A percentile compares a stretch with the other conserved stretches of the same genome.
Evolutionary conservation across 306 rosid species (phyloP).

Genomic region (Abrus precatorius): DNA sequence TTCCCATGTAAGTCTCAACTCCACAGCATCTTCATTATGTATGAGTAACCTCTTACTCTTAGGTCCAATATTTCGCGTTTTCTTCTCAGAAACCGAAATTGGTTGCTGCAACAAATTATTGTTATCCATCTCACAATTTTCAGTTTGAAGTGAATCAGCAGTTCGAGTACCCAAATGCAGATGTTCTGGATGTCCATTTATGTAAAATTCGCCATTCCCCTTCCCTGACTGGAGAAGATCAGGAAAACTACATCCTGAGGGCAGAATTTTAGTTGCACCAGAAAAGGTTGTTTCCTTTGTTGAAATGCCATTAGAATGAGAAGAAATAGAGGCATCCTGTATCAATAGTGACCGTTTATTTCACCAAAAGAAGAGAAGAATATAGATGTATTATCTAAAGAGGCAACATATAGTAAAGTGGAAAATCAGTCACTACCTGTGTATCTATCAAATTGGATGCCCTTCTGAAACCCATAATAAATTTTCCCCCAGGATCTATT

Average conservation of each 20-base stretch:
- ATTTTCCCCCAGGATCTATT: slow-evolving; percentile 83
- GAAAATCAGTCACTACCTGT: slow-evolving; percentile 64
- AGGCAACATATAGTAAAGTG: slow-evolving; percentile 37
- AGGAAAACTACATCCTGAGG: slow-evolving; percentile 57
- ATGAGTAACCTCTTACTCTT: slow-evolving; percentile 81
- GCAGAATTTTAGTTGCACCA: slow-evolving; percentile 60
- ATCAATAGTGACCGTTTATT: slow-evolving; percentile 42
- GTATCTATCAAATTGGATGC: slow-evolving; percentile 64
- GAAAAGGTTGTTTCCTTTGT: slow-evolving; percentile 58
- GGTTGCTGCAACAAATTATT: slow-evolving; percentile 60
- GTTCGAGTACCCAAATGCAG: slow-evolving; percentile 56
- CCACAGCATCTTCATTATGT: slow-evolving; percentile 78
- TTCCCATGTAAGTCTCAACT: slow-evolving; percentile 91
- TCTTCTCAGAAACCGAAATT: slow-evolving; percentile 65
- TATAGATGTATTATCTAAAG: not conserved
- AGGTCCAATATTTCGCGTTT: slow-evolving; percentile 76
- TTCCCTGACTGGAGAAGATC: slow-evolving; percentile 56
- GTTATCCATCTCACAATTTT: slow-evolving; percentile 46
- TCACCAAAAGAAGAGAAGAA: too few relatives aligned
- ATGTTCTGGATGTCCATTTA: slow-evolving; percentile 54
- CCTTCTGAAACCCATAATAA: slow-evolving; percentile 87
- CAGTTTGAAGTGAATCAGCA: slow-evolving; percentile 52
- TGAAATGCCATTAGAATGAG: slow-evolving; percentile 60
- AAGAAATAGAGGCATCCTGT: slow-evolving; percentile 70
- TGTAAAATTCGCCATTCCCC: slow-evolving; percentile 57